Conservation (phyloP, 2,329 filamentous ascomycete species). For the Colletotrichum viniferum region DNA sequence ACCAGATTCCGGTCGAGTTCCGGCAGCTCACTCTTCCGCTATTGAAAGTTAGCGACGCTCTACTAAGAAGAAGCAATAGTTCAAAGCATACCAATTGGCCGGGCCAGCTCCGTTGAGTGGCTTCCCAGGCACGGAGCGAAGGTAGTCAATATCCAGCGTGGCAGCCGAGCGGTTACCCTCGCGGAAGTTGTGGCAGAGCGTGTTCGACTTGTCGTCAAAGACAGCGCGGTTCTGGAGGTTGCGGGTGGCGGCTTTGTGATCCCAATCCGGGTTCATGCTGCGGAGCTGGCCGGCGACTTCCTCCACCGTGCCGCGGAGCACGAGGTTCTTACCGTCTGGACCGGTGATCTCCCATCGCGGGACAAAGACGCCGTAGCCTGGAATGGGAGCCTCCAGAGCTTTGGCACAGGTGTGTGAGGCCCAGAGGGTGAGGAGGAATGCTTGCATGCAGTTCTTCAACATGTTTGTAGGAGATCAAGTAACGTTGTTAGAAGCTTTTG, state of each 20-base stretch:
- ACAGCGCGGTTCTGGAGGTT: neutral
- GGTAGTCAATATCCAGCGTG: neutral
- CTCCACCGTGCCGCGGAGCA: neutral
- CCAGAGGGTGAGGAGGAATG: neutral
- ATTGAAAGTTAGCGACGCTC: fast-evolving
- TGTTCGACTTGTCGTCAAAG: neutral
- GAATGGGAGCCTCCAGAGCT: neutral
- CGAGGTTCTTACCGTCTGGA: neutral
- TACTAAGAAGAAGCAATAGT: fast-evolving
- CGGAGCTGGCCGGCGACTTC: neutral
- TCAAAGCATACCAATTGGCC: neutral
- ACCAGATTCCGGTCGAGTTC: neutral
- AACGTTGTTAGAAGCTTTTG: neutral
- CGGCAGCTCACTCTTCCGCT: conserved; percentile 9
- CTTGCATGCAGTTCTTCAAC: neutral
- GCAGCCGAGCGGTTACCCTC: neutral
- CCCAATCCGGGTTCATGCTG: neutral
- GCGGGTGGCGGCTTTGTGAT: neutral
- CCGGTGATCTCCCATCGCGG: neutral
- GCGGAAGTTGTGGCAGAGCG: conserved; percentile 2
- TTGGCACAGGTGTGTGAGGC: neutral
- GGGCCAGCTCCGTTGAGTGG: conserved; percentile 6
- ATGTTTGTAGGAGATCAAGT: neutral
- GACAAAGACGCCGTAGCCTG: neutral
- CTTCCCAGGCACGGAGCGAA: neutral